Percentiles rank a stretch among this genome's conserved stretches.
These are phyloP conservation scores for Lavandula angustifolia DNA, from an alignment of 257 asterid species.

Conservation along the genomic window DNA sequence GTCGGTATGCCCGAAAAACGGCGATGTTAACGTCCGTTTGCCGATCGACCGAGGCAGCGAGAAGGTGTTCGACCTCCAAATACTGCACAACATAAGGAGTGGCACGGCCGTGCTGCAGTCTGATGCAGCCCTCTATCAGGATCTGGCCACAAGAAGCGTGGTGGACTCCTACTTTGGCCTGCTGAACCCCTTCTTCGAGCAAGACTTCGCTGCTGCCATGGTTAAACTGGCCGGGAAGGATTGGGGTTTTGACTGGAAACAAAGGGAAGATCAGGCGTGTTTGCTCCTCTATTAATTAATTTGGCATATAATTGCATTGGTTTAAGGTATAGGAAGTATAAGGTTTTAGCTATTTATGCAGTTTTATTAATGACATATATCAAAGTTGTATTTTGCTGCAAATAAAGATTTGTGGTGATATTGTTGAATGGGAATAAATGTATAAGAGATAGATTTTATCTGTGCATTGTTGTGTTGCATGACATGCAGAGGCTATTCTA, in stretches of 20 bases:
- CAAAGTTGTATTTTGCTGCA: too few species aligned
- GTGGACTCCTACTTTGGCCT: constrained; percentile 72
- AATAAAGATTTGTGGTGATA: too few species aligned
- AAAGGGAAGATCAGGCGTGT: constrained; percentile 65
- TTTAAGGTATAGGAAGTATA: too few species aligned
- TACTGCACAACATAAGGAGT: constrained; percentile 51
- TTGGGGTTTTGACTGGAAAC: constrained; percentile 57
- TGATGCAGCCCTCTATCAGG: constrained; percentile 64
- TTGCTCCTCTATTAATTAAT: constrained; percentile 51
- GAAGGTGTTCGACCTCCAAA: constrained; percentile 50
- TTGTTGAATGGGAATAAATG: too few species aligned
- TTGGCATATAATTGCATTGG: background rate
- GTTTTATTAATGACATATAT: too few species aligned
- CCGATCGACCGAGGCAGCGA: constrained; percentile 59
- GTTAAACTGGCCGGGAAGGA: constrained; percentile 80
- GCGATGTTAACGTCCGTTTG: constrained; percentile 53
- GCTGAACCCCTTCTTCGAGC: constrained; percentile 43
- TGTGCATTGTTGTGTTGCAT: too few species aligned
- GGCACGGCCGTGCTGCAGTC: constrained; percentile 75
- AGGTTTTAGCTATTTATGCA: too few species aligned
- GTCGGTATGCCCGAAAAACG: constrained; percentile 53
- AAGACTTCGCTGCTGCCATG: constrained; percentile 64
- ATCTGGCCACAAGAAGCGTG: constrained; percentile 42
- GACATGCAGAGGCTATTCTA: too few species aligned
- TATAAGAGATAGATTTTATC: too few species aligned